Conservation (phyloP, 306 rosid species). For the Oemleria cerasiformis region DNA sequence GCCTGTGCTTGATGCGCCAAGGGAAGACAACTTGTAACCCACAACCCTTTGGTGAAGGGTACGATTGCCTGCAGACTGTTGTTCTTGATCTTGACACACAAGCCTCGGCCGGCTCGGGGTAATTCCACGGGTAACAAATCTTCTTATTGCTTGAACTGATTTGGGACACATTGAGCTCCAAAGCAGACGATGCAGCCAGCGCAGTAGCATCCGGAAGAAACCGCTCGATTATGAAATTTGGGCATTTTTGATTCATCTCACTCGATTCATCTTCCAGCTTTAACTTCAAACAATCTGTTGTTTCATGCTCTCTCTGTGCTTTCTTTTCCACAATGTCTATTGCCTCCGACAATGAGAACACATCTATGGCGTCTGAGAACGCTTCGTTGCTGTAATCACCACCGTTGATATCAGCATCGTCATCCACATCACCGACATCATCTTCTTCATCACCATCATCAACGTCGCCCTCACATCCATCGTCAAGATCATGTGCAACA, state of each 20-base stretch:
- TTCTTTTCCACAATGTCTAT: constrained; percentile 70
- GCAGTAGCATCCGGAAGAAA: constrained; percentile 87
- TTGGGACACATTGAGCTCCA: constrained; percentile 20
- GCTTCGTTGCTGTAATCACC: constrained; percentile 16
- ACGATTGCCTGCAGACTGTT: constrained; percentile 27
- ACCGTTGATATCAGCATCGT: constrained; percentile 4
- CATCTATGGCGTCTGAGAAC: constrained; percentile 57
- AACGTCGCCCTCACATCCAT: constrained; percentile 28
- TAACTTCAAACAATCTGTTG: constrained; percentile 30
- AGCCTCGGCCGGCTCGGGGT: constrained; percentile 30
- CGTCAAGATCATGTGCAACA: constrained; percentile 4
- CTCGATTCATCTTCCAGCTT: constrained; percentile 51
- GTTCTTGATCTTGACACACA: constrained; percentile 8
- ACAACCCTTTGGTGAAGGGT: constrained; percentile 60
- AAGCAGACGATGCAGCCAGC: constrained; percentile 59
- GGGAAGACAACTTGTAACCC: constrained; percentile 62
- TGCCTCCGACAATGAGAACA: constrained; percentile 76
- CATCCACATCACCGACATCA: constrained; percentile 2
- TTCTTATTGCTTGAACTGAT: not conserved
- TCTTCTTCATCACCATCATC: constrained; percentile 4
- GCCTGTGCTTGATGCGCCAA: constrained; percentile 65
- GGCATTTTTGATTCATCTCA: constrained; percentile 39
- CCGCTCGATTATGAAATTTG: constrained; percentile 72
- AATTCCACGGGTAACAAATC: constrained; percentile 6
- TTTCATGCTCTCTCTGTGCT: constrained; percentile 15